phyloP scores from a whole-genome alignment of 768 basidiomycete species.

The Panaeolus papilionaceus region DNA sequence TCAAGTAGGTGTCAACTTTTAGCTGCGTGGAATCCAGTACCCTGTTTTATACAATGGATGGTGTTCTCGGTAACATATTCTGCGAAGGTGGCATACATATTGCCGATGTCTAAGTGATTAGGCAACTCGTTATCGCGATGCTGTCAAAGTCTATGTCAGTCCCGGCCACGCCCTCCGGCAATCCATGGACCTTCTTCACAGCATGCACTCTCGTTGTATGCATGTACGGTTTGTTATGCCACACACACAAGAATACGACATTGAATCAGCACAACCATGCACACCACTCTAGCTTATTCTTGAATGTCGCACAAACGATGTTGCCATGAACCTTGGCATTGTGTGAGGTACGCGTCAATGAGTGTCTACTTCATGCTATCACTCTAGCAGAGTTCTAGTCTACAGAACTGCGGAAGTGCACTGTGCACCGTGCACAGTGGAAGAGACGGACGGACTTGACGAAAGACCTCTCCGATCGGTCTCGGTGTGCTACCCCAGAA shows the following conservation, averaged over 20 bases:
- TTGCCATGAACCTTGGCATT: not conserved
- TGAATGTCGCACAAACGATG: not conserved
- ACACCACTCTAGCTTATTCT: slow-evolving; percentile 3
- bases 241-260: not conserved
- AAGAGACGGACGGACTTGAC: slow-evolving; percentile 10
- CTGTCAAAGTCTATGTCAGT: slow-evolving; percentile 11
- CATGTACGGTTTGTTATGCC: not conserved
- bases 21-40: slow-evolving; percentile 1
- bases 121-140: slow-evolving; percentile 5
- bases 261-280: not conserved
- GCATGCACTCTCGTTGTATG: not conserved
- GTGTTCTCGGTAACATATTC: slow-evolving; percentile 6
- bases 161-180: slow-evolving; percentile 2
- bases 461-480: slow-evolving; percentile 9
- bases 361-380: slow-evolving; percentile 4
- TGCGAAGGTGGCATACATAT: slow-evolving; percentile 7
- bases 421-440: slow-evolving; percentile 1
- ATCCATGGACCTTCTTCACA: slow-evolving; percentile 1
- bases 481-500: slow-evolving; percentile 12
- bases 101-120: slow-evolving; percentile 7
- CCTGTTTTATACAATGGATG: slow-evolving; percentile 4
- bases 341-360: slow-evolving; percentile 9
- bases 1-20: not conserved
- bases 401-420: not conserved
- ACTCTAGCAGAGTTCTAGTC: not conserved